A percentile compares a stretch with the other conserved stretches of the same genome.
Conservation (phyloP, 202 grass and related monocot genomes). For the Bolboschoenoplectus hybrid region DNA sequence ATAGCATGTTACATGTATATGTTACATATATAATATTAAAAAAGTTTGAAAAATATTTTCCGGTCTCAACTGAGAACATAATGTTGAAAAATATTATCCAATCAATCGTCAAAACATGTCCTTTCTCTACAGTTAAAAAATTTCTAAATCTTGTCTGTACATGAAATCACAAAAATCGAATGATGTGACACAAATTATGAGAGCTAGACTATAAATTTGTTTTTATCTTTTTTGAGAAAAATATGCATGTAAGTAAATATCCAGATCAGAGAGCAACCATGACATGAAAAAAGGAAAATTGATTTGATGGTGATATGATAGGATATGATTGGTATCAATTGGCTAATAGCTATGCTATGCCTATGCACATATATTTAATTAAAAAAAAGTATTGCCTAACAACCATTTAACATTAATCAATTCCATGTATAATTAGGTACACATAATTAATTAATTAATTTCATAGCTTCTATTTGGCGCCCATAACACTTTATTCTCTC, state of each 20-base stretch:
- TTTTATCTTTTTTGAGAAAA: background rate
- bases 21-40: too few species aligned
- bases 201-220: background rate
- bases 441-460: background rate
- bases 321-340: constrained; percentile 32
- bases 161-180: background rate
- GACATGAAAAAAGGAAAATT: constrained; percentile 18
- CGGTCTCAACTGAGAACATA: background rate
- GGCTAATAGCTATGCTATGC: constrained; percentile 24
- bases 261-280: background rate
- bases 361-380: too few species aligned
- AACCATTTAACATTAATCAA: background rate
- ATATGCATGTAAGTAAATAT: background rate
- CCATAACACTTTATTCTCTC: background rate
- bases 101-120: background rate
- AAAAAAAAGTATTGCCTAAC: background rate
- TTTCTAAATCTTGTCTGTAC: background rate
- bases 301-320: constrained; percentile 35
- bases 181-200: constrained; percentile 15
- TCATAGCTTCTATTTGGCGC: background rate
- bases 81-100: background rate
- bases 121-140: background rate
- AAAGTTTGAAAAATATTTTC: background rate
- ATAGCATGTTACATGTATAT: too few species aligned
- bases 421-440: background rate